A percentile compares a stretch with the other conserved stretches of the same genome.
Evolutionary conservation across 805 yeast species (phyloP).

Genomic region (Yarrowia sp.): DNA sequence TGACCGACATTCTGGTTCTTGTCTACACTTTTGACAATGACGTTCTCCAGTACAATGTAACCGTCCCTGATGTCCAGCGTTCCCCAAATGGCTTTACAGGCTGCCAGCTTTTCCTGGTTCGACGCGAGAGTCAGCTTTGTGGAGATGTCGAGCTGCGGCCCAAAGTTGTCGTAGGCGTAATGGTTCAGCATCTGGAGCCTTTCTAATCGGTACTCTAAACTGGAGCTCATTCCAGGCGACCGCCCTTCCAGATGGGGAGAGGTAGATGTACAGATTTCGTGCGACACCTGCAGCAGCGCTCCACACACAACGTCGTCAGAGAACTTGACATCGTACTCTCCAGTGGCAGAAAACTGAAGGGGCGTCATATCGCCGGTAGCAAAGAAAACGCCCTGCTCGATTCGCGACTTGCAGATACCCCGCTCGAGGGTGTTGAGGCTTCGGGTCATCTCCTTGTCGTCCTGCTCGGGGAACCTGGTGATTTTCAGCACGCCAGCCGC

Average conservation of each 20-base stretch:
- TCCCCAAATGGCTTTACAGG: constrained; percentile 26
- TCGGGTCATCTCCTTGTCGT: constrained; percentile 40
- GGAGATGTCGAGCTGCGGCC: constrained; percentile 40
- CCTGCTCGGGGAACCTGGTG: constrained; percentile 54
- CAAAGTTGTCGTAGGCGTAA: constrained; percentile 52
- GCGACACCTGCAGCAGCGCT: constrained; percentile 60
- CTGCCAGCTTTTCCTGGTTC: constrained; percentile 40
- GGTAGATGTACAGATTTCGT: constrained; percentile 63
- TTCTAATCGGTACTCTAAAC: constrained; percentile 58
- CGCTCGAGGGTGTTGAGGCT: constrained; percentile 41
- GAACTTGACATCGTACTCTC: constrained; percentile 54
- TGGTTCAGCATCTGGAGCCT: constrained; percentile 53
- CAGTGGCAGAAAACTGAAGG: constrained; percentile 60
- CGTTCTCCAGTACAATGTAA: constrained; percentile 12
- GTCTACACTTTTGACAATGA: constrained; percentile 7
- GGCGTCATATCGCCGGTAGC: constrained; percentile 49
- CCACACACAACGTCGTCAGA: constrained; percentile 56
- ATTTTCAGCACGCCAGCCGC: constrained; percentile 68
- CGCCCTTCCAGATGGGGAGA: constrained; percentile 65
- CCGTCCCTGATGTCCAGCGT: constrained; percentile 20
- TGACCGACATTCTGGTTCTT: neutral
- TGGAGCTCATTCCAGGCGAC: constrained; percentile 59
- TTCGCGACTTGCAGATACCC: constrained; percentile 67
- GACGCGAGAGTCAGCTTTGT: constrained; percentile 36
- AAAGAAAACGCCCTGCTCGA: constrained; percentile 84